Base-by-base conservation (phyloP, 129 eudicot species). In the Erigeron canadensis region DNA sequence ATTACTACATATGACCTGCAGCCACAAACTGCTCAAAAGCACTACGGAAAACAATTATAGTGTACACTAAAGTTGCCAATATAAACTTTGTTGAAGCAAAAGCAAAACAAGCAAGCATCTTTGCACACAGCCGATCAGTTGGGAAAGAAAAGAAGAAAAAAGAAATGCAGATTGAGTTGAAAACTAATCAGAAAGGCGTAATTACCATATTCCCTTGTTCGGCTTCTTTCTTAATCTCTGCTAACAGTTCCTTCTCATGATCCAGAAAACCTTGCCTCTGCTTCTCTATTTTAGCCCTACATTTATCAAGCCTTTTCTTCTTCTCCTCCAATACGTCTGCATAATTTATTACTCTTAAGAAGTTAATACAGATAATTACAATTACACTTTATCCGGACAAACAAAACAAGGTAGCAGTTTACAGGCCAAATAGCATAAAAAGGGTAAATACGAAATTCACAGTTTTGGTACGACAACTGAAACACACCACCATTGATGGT, bases 201-300 rank as follows among this genome's bases (percentile, higher is more conserved):
- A 53, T 16, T 53, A 53, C 58, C 58, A 53, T 17, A 15, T 53
- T 18, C 22, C 58, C 58, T 53, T 53, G 21, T 53, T 53, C 58
- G 8, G 58, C 58, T 53, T 21, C 8, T 53, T 21, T 53, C 58
- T 7, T 53, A 10, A 53, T 53, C 16, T 17, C 18, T 5, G 16
- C 58, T 15, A 53, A 9, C 13, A 53, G 58, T 53, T 16, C n/a
- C 58, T 53, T 53, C 58, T 53, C 58, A 0, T 8, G 16, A 21
- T 53, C 58, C 58, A 15, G 58, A 18, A 53, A 53, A 53, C 58
- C 22, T 53, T 53, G 58, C 58, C 58, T 53, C 58, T 53, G 21
- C 18, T 53, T 53, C 23, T 53, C 58, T 53, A 53, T 15, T 53
- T 53, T 21, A 15, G 16, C 18, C 21, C 16, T 53, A 7, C 21